phyloP scores from a whole-genome alignment of 495 filamentous ascomycete genomes.

The Podospora sp. region DNA sequence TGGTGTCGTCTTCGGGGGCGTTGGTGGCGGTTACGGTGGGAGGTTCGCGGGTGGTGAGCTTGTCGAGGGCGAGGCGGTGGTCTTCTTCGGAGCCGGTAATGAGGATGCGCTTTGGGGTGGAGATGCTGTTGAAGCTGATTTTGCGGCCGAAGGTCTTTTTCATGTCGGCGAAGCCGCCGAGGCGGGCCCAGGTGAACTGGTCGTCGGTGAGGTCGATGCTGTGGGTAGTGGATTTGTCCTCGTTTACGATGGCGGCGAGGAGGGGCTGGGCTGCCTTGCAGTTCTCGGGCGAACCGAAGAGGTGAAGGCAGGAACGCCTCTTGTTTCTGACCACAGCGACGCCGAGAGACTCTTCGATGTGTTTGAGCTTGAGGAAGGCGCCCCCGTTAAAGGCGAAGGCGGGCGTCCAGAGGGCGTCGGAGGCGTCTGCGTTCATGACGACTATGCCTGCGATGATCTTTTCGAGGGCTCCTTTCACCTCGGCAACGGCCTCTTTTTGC shows the following conservation, averaged over 20 bases:
- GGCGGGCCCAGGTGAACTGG: constrained; percentile 40
- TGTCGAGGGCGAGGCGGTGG: constrained; percentile 22
- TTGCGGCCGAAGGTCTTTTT: constrained; percentile 37
- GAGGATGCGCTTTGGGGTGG: constrained; percentile 35
- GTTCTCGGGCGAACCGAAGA: constrained; percentile 32
- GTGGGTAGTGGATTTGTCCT: constrained; percentile 29
- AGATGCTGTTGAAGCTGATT: constrained; percentile 36
- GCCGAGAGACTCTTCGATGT: constrained; percentile 21
- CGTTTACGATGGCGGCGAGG: constrained; percentile 26
- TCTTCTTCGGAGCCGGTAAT: constrained; percentile 33
- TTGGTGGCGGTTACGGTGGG: background rate
- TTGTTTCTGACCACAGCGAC: constrained; percentile 40
- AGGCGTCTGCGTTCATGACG: constrained; percentile 19
- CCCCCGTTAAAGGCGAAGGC: constrained; percentile 26
- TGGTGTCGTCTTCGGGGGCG: background rate
- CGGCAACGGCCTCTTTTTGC: constrained; percentile 36
- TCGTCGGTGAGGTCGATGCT: constrained; percentile 29
- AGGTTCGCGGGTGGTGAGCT: background rate
- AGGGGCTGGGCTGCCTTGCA: constrained; percentile 15
- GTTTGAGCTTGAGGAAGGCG: constrained; percentile 23
- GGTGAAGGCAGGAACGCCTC: constrained; percentile 30
- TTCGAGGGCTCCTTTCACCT: constrained; percentile 42
- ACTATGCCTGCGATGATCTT: constrained; percentile 30
- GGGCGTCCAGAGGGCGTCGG: constrained; percentile 34
- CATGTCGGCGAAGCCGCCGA: constrained; percentile 45